Base-by-base conservation (phyloP, 2,329 filamentous ascomycete species). In the Cytospora mali region DNA sequence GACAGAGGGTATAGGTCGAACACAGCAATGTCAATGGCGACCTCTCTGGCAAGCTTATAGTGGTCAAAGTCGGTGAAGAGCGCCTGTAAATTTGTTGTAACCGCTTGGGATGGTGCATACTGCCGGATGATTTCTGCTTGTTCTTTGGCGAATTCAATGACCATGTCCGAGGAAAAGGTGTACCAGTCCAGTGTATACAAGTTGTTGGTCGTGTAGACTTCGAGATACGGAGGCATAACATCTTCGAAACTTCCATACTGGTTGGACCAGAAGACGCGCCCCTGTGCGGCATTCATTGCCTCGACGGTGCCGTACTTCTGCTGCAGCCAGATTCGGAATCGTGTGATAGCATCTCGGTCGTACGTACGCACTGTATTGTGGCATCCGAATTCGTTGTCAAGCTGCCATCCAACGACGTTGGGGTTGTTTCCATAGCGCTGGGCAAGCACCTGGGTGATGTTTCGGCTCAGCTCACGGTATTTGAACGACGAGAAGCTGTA, bases 301-400 rank as follows among this genome's bases (percentile, higher is more conserved):
- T 69, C 66, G 55, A 69, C 59, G 18, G 65, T 67, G 18, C 62
- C 65, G 29, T 69, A 69, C 28, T 69, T 69, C 16, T 64, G 11
- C 55, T 67, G 54, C 16, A 69, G 64, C 67, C 68, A 69, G 7
- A 56, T 48, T 14, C 67, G 68, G 56, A 69, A 69, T 13, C 68
- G 59, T 31, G 11, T 54, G 48, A 64, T 60, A 25, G 68, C 68
- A 29, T 66, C 64, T 21, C 62, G 62, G 42, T 69, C 67, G 29
- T 69, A 69, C 16, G 64, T 66, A 3, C 66, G 62, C 21, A 64
- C 62, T 3, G 67, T 69, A 35, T 57, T 46, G 56, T 69, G 68
- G 35, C 67, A 69, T 39, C 68, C 68, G 27, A 69, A 66, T 39
- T 69, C 68, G 39, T 69, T 69, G 60, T 69, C 68, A n/a, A 69